Evolutionary conservation across 2,329 filamentous ascomycete species (phyloP).

Genomic region (Penicillium sp.): DNA sequence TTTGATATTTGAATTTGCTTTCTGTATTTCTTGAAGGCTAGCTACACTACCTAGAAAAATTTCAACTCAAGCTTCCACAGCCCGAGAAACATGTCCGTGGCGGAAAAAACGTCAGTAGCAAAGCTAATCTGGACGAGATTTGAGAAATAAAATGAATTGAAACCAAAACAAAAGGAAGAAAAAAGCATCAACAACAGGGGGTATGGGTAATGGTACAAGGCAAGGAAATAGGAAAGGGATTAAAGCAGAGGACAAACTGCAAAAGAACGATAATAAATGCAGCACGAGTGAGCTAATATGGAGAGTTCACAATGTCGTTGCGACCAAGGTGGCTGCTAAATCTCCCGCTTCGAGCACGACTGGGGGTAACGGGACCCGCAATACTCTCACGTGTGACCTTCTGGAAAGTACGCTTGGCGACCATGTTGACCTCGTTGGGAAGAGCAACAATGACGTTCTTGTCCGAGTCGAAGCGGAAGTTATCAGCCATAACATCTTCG

Average conservation of each 20-base stretch:
- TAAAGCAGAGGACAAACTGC: constrained; percentile 6
- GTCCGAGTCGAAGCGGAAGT: constrained; percentile 95
- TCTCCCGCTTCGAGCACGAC: constrained; percentile 34
- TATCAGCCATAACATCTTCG: constrained; percentile 95
- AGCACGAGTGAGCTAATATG: constrained; percentile 47
- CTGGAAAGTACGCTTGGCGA: constrained; percentile 79
- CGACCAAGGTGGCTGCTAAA: constrained; percentile 58
- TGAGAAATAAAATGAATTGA: neutral
- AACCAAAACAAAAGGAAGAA: constrained; percentile 4
- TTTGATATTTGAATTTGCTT: neutral
- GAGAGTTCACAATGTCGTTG: constrained; percentile 80
- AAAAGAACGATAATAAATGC: neutral
- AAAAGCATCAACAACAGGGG: constrained; percentile 24
- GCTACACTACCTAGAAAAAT: neutral
- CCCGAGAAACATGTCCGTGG: neutral
- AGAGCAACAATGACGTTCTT: constrained; percentile 98
- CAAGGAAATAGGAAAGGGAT: constrained; percentile 7
- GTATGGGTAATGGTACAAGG: constrained; percentile 30
- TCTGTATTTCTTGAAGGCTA: neutral
- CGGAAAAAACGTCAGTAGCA: neutral
- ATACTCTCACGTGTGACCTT: constrained; percentile 93
- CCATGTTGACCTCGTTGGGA: constrained; percentile 98
- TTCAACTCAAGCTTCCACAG: neutral
- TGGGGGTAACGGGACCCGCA: constrained; percentile 57
- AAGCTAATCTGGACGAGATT: neutral